Conservation (phyloP, 2,329 filamentous ascomycete genomes). For the Aspergillus cejpii region DNA sequence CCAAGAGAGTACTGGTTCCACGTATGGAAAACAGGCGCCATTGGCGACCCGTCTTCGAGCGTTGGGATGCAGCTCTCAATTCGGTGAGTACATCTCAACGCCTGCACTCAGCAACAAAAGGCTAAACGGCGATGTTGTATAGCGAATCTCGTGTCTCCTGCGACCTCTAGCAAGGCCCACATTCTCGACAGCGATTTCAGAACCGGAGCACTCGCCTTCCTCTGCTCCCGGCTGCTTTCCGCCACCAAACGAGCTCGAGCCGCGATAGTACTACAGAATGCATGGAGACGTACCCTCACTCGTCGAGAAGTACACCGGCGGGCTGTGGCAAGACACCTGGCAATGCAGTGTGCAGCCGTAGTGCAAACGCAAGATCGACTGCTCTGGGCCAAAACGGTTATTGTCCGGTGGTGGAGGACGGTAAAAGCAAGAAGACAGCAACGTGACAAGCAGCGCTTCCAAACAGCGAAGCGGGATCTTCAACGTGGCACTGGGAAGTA, state of each 20-base stretch:
- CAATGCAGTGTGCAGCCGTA: constrained; percentile 41
- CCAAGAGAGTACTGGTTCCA: not conserved
- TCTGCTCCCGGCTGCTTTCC: constrained; percentile 53
- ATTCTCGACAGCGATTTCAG: constrained; percentile 52
- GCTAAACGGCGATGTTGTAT: constrained; percentile 15
- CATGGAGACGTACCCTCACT: constrained; percentile 39
- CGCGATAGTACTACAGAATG: constrained; percentile 48
- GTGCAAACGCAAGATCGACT: constrained; percentile 42
- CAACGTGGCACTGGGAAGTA: not conserved
- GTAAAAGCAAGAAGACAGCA: constrained; percentile 16
- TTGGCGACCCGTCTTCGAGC: constrained; percentile 32
- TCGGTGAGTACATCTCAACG: constrained; percentile 29
- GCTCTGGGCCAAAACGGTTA: constrained; percentile 33
- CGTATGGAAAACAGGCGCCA: constrained; percentile 4
- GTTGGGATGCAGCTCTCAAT: constrained; percentile 41
- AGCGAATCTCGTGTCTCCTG: constrained; percentile 43
- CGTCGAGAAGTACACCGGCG: constrained; percentile 17
- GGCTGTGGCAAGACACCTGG: constrained; percentile 21
- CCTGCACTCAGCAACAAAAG: not conserved
- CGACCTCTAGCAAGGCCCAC: constrained; percentile 23
- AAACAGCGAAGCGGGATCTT: not conserved
- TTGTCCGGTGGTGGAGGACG: constrained; percentile 32
- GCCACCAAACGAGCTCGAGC: constrained; percentile 46
- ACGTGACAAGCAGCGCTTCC: not conserved
- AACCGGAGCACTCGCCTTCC: constrained; percentile 52